Base-by-base conservation (phyloP, 495 filamentous ascomycete species). In the Filosporella fistucella region DNA sequence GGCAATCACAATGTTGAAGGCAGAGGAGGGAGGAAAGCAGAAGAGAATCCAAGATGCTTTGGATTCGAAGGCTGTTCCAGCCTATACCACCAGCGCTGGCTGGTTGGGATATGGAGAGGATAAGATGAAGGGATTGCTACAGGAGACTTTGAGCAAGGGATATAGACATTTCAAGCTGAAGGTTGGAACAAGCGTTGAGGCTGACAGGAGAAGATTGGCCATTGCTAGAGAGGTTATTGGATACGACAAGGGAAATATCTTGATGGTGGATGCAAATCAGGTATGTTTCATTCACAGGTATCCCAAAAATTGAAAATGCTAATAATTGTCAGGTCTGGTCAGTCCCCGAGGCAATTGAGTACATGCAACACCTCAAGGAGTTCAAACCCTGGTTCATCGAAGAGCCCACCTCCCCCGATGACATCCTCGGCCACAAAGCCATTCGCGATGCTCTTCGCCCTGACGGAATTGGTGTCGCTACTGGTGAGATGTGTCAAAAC, bases 381-480 rank as follows among this genome's bases (percentile, higher is more conserved):
- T 96, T 87, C 74, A 82, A 84, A 70, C 90, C 90, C 34, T 96
- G 90, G 90, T 96, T 96, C 70, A 95, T 96, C 56, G 90, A 96
- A 68, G 90, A 96, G 74, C 90, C 90, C n/a, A 96, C 90, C 34
- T 88, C 84, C 33, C 90, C 90, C 12, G 90, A 96, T 58, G 90
- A 96, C 68, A 82, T 96, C 45, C 81, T 91, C 34, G 90, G 90
- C 29, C 90, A 96, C 73, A 84, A 84, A 43, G 83, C 86, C 4
- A 83, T 96, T 56, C 78, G 85, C 20, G 82, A 89, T 45, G 90
- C 89, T 1, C 76, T 96, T 10, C 69, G 70, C 21, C 85, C 84
- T 1, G 65, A 82, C 61, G 81, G 81, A 48, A 84, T 96, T 55
- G 87, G 87, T 36, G 90, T 96, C 17, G 90, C 90, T 13, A 96